Evolutionary conservation across 345 rosid genomes (phyloP).

Genomic region (Populus davidiana): DNA sequence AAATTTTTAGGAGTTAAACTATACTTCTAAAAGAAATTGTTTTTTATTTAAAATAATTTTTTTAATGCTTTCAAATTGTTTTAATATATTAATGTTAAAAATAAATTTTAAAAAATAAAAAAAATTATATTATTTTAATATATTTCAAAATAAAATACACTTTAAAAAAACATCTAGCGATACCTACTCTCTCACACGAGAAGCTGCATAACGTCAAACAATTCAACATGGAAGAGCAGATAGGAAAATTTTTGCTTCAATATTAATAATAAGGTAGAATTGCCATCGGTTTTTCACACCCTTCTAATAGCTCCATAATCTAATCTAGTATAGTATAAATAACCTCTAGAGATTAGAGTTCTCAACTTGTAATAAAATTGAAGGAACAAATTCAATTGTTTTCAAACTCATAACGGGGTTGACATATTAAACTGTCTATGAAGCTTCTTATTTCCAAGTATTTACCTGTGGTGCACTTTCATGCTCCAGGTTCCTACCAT

Average conservation of each 20-base stretch:
- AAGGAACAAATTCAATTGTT: background rate
- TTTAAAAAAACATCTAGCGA: too few relatives aligned
- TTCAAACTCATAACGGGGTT: background rate
- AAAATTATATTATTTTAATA: too few relatives aligned
- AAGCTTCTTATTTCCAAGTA: conserved; percentile 1
- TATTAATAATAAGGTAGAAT: background rate
- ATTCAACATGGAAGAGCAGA: background rate
- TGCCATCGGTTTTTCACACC: background rate
- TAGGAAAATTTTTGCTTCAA: background rate
- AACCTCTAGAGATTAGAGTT: background rate
- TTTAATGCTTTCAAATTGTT: too few relatives aligned
- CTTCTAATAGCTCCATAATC: background rate
- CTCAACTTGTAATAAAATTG: background rate
- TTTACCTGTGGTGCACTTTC: background rate
- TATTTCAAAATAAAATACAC: too few relatives aligned
- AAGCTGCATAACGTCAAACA: background rate
- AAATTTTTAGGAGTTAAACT: background rate
- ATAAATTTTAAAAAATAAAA: too few relatives aligned
- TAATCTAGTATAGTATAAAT: background rate
- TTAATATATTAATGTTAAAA: too few relatives aligned
- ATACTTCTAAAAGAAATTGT: too few relatives aligned
- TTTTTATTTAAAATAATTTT: too few relatives aligned
- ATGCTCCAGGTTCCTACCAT: background rate
- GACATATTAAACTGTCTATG: background rate
- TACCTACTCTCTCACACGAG: too few relatives aligned